Conservation (phyloP, 1,284 basidiomycete genomes). For the Ustilago tritici region DNA sequence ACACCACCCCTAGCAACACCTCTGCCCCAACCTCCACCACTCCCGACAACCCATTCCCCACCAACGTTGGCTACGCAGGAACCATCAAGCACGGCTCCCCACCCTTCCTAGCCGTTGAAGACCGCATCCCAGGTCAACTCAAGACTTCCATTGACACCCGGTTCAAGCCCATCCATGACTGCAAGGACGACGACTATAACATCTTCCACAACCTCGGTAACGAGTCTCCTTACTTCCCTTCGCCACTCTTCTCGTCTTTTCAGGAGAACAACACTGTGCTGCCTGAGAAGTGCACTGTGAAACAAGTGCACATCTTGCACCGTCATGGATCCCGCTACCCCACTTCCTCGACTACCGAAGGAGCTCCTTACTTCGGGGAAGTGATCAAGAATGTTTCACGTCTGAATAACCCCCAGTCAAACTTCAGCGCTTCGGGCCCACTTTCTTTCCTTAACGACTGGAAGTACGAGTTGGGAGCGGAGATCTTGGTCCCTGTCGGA, state of each 20-base stretch:
- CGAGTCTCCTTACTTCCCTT: constrained; percentile 55
- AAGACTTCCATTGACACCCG: constrained; percentile 52
- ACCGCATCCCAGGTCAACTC: constrained; percentile 47
- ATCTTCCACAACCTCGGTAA: constrained; percentile 61
- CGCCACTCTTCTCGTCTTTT: constrained; percentile 47
- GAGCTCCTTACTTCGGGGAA: constrained; percentile 49
- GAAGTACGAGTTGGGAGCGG: constrained; percentile 74
- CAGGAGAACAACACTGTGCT: constrained; percentile 36
- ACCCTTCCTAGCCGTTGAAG: constrained; percentile 60
- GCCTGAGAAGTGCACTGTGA: constrained; percentile 44
- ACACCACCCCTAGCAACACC: constrained; percentile 19
- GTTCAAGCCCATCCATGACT: constrained; percentile 35
- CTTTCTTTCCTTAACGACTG: constrained; percentile 81
- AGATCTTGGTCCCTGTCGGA: constrained; percentile 83
- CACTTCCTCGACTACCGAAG: constrained; percentile 49
- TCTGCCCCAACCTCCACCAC: constrained; percentile 31
- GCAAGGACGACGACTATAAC: constrained; percentile 33
- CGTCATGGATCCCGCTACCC: constrained; percentile 53
- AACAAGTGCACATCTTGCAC: constrained; percentile 57
- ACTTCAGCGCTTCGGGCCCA: constrained; percentile 73
- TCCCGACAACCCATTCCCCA: constrained; percentile 53
- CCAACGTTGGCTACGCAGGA: constrained; percentile 62
- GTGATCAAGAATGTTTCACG: constrained; percentile 47
- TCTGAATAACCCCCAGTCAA: constrained; percentile 35
- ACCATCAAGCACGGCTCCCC: constrained; percentile 35